Evolutionary conservation across 257 asterid genomes (phyloP).

Genomic region (Thymus mandschuricus): DNA sequence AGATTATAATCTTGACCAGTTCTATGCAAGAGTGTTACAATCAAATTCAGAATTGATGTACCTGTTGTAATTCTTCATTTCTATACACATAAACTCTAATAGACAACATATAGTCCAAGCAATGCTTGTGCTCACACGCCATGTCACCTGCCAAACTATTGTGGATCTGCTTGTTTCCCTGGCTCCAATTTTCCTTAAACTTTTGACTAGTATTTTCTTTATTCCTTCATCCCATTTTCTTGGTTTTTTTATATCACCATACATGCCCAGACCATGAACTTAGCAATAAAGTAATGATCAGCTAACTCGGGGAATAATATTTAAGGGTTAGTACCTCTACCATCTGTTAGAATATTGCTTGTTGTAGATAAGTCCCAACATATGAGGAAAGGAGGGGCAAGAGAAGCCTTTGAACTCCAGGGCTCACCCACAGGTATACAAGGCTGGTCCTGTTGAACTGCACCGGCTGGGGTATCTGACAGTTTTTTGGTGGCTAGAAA

Average conservation of each 20-base stretch:
- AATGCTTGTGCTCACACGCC: background rate
- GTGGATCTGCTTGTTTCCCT: conserved; percentile 1
- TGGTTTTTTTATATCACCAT: background rate
- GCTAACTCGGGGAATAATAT: background rate
- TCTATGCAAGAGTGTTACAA: background rate
- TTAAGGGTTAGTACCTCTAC: conserved; percentile 3
- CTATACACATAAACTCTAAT: background rate
- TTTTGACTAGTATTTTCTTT: background rate
- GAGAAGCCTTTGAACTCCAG: background rate
- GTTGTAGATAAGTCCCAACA: background rate
- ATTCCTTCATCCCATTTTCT: background rate
- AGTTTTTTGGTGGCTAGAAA: background rate
- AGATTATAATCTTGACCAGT: background rate
- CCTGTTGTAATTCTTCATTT: background rate
- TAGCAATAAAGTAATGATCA: background rate
- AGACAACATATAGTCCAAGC: background rate
- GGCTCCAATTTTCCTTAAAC: background rate
- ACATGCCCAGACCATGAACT: conserved; percentile 13
- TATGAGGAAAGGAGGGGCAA: background rate
- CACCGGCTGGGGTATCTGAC: background rate
- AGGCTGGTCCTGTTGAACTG: conserved; percentile 1
- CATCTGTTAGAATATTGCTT: conserved; percentile 7
- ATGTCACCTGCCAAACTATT: background rate
- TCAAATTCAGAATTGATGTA: conserved; percentile 1
- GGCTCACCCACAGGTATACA: background rate